Evolutionary conservation across 2,329 filamentous ascomycete genomes (phyloP).

Genomic region (Botrytis porri): DNA sequence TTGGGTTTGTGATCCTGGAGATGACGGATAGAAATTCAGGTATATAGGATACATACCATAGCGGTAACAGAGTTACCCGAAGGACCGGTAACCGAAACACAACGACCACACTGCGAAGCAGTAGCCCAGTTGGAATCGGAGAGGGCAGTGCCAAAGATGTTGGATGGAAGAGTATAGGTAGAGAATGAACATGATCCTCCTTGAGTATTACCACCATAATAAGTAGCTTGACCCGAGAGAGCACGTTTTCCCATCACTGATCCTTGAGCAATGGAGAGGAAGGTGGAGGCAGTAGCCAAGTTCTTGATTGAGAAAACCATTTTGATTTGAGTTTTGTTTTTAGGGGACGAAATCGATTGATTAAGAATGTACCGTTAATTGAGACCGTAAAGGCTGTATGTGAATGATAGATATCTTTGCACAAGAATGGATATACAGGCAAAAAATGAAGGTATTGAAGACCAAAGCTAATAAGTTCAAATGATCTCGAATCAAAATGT

Average conservation of each 20-base stretch:
- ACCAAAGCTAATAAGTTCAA: slow-evolving; percentile 3
- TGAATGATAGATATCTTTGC: slow-evolving; percentile 9
- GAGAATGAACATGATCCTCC: slow-evolving; percentile 64
- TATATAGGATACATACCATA: slow-evolving; percentile 50
- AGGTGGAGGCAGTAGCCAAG: slow-evolving; percentile 22
- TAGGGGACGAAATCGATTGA: neutral
- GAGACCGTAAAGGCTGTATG: neutral
- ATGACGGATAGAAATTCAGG: neutral
- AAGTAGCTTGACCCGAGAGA: slow-evolving; percentile 47
- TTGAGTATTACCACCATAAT: slow-evolving; percentile 53
- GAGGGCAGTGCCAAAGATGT: slow-evolving; percentile 59
- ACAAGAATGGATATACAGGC: neutral
- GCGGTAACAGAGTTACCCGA: slow-evolving; percentile 57
- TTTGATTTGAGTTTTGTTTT: slow-evolving; percentile 22
- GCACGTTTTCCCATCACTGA: slow-evolving; percentile 27
- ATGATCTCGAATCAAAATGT: slow-evolving; percentile 3
- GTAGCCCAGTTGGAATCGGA: slow-evolving; percentile 56
- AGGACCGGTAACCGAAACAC: slow-evolving; percentile 57
- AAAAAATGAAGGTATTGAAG: slow-evolving; percentile 3
- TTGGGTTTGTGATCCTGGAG: neutral
- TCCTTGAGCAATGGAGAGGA: slow-evolving; percentile 34
- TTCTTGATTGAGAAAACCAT: slow-evolving; percentile 32
- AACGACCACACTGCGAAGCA: slow-evolving; percentile 58
- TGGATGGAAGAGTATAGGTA: slow-evolving; percentile 58
- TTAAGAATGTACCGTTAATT: neutral